phyloP scores from a whole-genome alignment of 2,329 filamentous ascomycete genomes.

The Taxawa tesnikishii region DNA sequence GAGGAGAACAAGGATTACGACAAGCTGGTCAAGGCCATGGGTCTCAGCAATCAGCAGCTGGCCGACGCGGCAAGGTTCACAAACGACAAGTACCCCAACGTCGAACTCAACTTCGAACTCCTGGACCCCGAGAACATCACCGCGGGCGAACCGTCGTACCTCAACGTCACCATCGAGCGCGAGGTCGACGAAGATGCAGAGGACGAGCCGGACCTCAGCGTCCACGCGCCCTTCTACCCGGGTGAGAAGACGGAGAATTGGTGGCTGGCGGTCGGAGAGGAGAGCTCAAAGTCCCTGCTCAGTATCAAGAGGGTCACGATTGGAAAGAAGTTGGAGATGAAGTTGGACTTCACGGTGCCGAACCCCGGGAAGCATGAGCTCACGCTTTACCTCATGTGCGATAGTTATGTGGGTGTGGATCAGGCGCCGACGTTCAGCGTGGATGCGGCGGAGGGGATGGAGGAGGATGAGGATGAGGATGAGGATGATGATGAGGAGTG shows the following conservation, averaged over 20 bases:
- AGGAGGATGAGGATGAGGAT: slow-evolving; percentile 81
- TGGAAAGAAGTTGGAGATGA: slow-evolving; percentile 61
- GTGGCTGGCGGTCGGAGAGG: slow-evolving; percentile 95
- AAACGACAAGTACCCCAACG: slow-evolving; percentile 89
- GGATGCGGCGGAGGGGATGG: slow-evolving; percentile 81
- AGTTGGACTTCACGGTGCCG: slow-evolving; percentile 79
- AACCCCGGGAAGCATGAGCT: slow-evolving; percentile 73
- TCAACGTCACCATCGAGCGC: slow-evolving; percentile 75
- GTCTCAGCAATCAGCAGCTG: slow-evolving; percentile 69
- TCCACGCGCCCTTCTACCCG: slow-evolving; percentile 93
- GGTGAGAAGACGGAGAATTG: slow-evolving; percentile 89
- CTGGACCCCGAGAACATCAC: slow-evolving; percentile 69
- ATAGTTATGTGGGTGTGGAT: slow-evolving; percentile 93
- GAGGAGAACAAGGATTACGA: slow-evolving; percentile 78
- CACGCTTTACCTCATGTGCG: slow-evolving; percentile 91
- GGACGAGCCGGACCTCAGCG: slow-evolving; percentile 67
- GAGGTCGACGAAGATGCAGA: slow-evolving; percentile 62
- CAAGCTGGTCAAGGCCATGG: slow-evolving; percentile 63
- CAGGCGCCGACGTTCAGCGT: slow-evolving; percentile 86
- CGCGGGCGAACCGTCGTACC: slow-evolving; percentile 67
- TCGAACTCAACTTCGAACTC: slow-evolving; percentile 81
- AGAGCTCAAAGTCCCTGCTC: slow-evolving; percentile 73
- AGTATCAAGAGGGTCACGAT: slow-evolving; percentile 94
- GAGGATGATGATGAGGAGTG: slow-evolving; percentile 35
- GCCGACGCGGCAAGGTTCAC: slow-evolving; percentile 87